Conservation (phyloP, 345 rosid genomes). For the Bruguiera gymnorhiza region DNA sequence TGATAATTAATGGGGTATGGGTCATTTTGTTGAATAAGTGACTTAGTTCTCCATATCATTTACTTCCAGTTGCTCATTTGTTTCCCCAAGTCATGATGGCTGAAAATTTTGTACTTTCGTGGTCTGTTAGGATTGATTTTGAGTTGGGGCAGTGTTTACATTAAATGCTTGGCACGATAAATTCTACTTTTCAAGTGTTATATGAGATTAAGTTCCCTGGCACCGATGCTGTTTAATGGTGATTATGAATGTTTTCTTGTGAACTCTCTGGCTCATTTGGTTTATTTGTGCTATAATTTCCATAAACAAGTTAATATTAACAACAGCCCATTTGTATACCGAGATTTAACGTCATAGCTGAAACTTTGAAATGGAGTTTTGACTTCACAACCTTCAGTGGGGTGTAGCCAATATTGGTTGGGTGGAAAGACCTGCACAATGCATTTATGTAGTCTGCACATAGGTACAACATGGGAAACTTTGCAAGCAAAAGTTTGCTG, state of each 20-base stretch:
- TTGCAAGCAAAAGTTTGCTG: background rate
- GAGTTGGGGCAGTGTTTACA: no score
- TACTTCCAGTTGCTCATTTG: background rate
- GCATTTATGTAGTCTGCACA: background rate
- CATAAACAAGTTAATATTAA: background rate
- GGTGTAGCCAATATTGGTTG: no score
- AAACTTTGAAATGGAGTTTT: background rate
- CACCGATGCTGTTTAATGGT: background rate
- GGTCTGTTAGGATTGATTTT: no score
- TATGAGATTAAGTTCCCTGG: background rate
- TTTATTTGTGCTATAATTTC: background rate
- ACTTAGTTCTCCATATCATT: no score
- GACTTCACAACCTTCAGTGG: no score
- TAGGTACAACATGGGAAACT: background rate
- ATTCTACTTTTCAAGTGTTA: no score
- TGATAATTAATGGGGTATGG: slow-evolving; percentile 1
- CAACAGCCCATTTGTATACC: background rate
- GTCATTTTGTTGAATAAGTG: background rate
- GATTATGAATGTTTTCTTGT: background rate
- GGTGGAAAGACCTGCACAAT: background rate
- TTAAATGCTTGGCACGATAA: no score
- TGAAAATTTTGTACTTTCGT: no score
- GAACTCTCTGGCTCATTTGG: background rate
- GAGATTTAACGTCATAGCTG: background rate
- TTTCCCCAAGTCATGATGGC: background rate